These are phyloP conservation scores for Magnusiomyces magnusii DNA, from an alignment of 1,139 yeast species.

Conservation along the genomic window DNA sequence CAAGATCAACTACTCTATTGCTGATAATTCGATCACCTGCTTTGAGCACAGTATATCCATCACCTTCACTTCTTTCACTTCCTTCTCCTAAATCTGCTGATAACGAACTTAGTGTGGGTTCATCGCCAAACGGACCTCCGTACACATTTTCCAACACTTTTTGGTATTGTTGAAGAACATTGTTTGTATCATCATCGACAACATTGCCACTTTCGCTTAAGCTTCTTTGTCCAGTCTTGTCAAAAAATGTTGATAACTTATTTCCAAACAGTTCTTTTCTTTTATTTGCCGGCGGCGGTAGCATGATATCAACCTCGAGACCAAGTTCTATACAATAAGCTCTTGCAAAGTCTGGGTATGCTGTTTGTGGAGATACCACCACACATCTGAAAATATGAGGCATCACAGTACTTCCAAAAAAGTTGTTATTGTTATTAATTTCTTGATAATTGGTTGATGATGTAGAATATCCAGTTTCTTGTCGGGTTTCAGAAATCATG, in stretches of 20 bases:
- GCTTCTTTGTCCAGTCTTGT: too few relatives aligned
- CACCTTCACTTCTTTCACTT: neutral
- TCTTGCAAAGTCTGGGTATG: conserved; percentile 22
- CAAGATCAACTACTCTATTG: conserved; percentile 29
- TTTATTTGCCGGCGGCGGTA: neutral
- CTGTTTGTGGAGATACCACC: conserved; percentile 18
- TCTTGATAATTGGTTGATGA: neutral
- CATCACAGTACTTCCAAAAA: neutral
- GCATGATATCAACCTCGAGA: conserved; percentile 21
- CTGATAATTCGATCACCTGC: conserved; percentile 33
- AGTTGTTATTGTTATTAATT: neutral
- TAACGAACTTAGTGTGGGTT: neutral
- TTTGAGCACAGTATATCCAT: neutral
- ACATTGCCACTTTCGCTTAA: too few relatives aligned
- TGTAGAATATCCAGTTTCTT: neutral
- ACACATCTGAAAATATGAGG: conserved; percentile 24
- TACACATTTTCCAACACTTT: neutral
- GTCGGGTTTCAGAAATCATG: neutral
- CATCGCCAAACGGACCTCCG: neutral
- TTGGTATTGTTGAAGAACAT: neutral
- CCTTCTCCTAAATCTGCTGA: neutral
- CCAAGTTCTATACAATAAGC: conserved; percentile 29
- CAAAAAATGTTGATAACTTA: neutral
- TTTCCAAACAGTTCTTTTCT: too few relatives aligned
- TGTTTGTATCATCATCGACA: neutral